Evolutionary conservation across 2,329 filamentous ascomycete species (phyloP).

Genomic region (Talaromyces sp.): DNA sequence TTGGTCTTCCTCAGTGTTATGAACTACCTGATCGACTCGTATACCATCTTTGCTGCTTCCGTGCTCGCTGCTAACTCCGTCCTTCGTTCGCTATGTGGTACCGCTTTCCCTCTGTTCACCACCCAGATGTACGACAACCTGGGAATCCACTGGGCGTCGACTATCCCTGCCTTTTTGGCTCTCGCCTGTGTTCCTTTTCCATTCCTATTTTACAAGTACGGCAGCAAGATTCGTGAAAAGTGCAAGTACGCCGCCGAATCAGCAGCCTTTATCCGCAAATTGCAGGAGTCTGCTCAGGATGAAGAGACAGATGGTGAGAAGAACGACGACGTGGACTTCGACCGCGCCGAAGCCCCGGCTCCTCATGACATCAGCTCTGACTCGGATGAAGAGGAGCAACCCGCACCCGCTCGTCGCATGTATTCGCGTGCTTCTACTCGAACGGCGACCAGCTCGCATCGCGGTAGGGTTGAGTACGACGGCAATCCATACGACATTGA

Average conservation of each 20-base stretch:
- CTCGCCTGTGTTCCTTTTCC: slow-evolving; percentile 44
- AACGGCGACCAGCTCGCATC: slow-evolving; percentile 22
- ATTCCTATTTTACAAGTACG: slow-evolving; percentile 45
- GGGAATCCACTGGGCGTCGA: slow-evolving; percentile 49
- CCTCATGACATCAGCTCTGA: slow-evolving; percentile 25
- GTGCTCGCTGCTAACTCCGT: slow-evolving; percentile 46
- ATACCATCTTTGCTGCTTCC: slow-evolving; percentile 43
- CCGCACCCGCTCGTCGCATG: slow-evolving; percentile 22
- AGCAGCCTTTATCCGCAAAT: slow-evolving; percentile 35
- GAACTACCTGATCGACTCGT: slow-evolving; percentile 44
- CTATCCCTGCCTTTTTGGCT: slow-evolving; percentile 46
- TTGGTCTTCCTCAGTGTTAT: slow-evolving; percentile 40
- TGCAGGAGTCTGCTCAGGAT: slow-evolving; percentile 25
- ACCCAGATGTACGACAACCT: slow-evolving; percentile 43
- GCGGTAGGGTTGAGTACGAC: slow-evolving; percentile 35
- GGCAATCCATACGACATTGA: slow-evolving; percentile 45
- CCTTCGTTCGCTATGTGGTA: slow-evolving; percentile 45
- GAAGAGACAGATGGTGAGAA: slow-evolving; percentile 22
- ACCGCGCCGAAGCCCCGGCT: slow-evolving; percentile 35
- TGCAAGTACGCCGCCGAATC: slow-evolving; percentile 42
- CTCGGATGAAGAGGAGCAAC: slow-evolving; percentile 23
- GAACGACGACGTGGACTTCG: slow-evolving; percentile 25
- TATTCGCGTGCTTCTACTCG: slow-evolving; percentile 29
- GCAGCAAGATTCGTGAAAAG: slow-evolving; percentile 36
- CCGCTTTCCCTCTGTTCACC: slow-evolving; percentile 49